Percentiles rank a stretch among this genome's conserved stretches.
phyloP scores from a whole-genome alignment of 2,329 filamentous ascomycete species.

The Aureobasidium lini region DNA sequence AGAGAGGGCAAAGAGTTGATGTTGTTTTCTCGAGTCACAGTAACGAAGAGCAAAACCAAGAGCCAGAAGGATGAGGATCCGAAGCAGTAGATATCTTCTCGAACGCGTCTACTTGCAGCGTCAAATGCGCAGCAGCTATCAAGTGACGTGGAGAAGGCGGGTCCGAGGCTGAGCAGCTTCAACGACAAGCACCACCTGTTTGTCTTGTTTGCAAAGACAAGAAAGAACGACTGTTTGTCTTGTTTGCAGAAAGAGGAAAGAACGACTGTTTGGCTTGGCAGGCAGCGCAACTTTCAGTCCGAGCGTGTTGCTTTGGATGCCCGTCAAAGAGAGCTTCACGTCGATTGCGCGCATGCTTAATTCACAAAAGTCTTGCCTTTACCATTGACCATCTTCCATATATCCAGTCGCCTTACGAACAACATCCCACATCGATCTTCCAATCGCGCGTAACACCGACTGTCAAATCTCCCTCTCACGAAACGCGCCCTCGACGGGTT shows the following conservation, averaged over 20 bases:
- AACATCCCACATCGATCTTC: background rate
- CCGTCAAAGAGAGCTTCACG: constrained; percentile 10
- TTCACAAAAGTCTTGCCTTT: background rate
- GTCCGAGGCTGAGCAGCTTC: background rate
- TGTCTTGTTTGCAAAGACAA: background rate
- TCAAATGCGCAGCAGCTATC: constrained; percentile 1
- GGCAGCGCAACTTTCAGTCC: background rate
- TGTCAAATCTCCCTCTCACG: background rate
- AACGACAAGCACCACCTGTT: background rate
- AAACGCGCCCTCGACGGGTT: constrained; percentile 6
- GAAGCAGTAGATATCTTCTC: background rate
- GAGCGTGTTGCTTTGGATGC: constrained; percentile 2
- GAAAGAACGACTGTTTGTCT: background rate
- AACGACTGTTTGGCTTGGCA: background rate
- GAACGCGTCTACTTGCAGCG: background rate
- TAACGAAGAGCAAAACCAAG: no score
- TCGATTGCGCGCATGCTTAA: background rate
- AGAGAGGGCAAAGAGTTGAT: no score
- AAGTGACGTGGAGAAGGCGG: constrained; percentile 8
- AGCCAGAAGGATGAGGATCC: background rate
- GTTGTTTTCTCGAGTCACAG: no score
- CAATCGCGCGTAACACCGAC: background rate
- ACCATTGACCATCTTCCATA: background rate
- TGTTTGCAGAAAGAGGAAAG: background rate
- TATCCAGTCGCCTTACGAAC: background rate